These are phyloP conservation scores for Vitis hybrid DNA, from an alignment of 177 flowering plant species.

Conservation along the genomic window DNA sequence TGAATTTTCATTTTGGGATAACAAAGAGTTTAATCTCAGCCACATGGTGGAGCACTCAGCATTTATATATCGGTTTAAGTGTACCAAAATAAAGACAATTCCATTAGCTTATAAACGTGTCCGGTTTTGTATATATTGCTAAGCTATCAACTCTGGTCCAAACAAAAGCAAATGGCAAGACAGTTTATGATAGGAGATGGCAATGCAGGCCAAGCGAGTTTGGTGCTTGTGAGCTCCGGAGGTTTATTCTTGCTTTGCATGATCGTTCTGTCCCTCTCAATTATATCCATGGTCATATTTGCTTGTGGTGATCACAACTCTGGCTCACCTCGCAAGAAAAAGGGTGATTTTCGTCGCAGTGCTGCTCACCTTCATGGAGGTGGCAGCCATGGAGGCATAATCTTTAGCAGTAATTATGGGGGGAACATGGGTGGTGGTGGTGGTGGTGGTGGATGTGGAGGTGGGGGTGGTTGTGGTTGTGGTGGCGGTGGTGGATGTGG, in stretches of 20 bases:
- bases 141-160: no score
- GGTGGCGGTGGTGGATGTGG: slow-evolving; percentile 1
- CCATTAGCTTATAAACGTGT: no score
- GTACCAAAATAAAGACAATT: no score
- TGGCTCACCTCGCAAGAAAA: not conserved
- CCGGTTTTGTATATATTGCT: no score
- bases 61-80: no score
- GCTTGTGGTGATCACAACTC: slow-evolving; percentile 11
- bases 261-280: slow-evolving; percentile 8
- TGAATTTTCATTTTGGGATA: no score
- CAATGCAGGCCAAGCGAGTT: not conserved
- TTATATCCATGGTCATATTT: slow-evolving; percentile 18
- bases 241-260: slow-evolving; percentile 6
- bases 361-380: not conserved
- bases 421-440: not conserved
- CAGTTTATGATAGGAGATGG: not conserved
- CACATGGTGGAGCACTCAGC: no score
- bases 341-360: no score
- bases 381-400: not conserved
- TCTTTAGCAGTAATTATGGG: not conserved
- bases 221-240: not conserved
- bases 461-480: not conserved
- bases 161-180: not conserved
- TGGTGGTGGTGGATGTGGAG: not conserved
- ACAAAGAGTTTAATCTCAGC: no score